Base-by-base conservation (phyloP, 1,139 yeast genomes). In the Geotrichum armillariae region DNA sequence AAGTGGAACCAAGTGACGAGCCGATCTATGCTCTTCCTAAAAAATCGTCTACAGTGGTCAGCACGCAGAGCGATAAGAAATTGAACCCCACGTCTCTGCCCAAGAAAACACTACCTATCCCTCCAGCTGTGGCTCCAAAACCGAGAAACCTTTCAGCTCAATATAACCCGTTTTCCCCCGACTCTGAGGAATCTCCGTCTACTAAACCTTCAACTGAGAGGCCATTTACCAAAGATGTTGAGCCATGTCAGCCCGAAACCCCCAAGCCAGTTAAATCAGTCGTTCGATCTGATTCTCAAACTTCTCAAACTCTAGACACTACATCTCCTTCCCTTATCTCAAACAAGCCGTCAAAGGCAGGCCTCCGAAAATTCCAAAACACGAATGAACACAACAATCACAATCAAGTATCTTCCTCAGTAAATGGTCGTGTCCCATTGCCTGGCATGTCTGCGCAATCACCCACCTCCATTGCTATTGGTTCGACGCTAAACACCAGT, bases 101-200 rank as follows among this genome's bases (percentile, higher is more conserved):
- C 6, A 31, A 31, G 34, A 31, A 31, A 31, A 5, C 12, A n/a
- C 12, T 9, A 9, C 34, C 45, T 12, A 47, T 53, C 2, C 50
- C 54, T 31, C 58, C 57, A n/a, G 33, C 46, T 3, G 41, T 52
- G 3, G 43, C 53, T 18, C 54, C 57, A 9, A 56, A 57, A 39
- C 59, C 59, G 1, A 29, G 50, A 14, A 41, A 33, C 5, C 16
- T 31, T 8, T 31, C 34, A 7, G 29, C 29, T 25, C 29, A 25
- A 11, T 25, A 25, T 25, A n/a, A n/a, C n/a, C n/a, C n/a, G n/a
- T 16, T 40, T 55, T 6, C 43, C 58, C 3, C 39, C 47, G 18
- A 35, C 37, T 16, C 20, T 7, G 9, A 11, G 5, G 37, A 25
- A 7, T 21, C 20, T 16, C 41, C 31, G 21, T 31, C 42, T 12